Conservation (phyloP, 1,284 basidiomycete species). For the Ustilago hordei region DNA sequence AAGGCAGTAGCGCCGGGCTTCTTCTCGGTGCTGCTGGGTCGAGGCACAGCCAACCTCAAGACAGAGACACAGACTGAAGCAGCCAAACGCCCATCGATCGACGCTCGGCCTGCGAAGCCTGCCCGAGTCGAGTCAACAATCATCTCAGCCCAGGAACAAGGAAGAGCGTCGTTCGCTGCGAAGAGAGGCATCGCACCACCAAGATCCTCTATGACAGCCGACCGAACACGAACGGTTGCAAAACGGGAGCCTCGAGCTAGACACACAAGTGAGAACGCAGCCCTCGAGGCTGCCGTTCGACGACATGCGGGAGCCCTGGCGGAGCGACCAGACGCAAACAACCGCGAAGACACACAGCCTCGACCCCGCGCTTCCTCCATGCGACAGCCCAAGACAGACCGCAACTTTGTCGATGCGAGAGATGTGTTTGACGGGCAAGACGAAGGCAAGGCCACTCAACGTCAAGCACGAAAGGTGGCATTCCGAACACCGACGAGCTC, state of each 20-base stretch:
- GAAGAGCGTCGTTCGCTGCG: neutral
- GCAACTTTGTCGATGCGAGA: conserved; percentile 12
- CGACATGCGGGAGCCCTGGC: conserved; percentile 1
- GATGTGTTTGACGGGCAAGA: neutral
- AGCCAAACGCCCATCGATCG: conserved; percentile 9
- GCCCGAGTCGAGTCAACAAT: neutral
- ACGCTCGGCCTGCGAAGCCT: neutral
- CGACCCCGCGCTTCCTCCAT: conserved; percentile 13
- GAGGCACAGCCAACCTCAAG: conserved; percentile 13
- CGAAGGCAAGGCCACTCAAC: neutral
- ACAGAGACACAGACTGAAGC: conserved; percentile 5
- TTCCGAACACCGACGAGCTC: conserved; percentile 35
- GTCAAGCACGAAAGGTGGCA: conserved; percentile 18
- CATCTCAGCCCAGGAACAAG: neutral
- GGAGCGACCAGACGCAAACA: neutral
- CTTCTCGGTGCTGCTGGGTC: conserved; percentile 42
- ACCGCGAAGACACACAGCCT: neutral
- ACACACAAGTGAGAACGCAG: conserved; percentile 2
- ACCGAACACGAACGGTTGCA: neutral
- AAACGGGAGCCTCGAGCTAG: conserved; percentile 1
- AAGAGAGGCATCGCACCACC: neutral
- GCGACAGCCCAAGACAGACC: conserved; percentile 3
- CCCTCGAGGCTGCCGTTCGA: conserved; percentile 8
- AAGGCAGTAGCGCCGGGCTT: conserved; percentile 27
- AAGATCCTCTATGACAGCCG: conserved; percentile 14